Base-by-base conservation (phyloP, 1,284 basidiomycete species). In the Irpex lacteus region DNA sequence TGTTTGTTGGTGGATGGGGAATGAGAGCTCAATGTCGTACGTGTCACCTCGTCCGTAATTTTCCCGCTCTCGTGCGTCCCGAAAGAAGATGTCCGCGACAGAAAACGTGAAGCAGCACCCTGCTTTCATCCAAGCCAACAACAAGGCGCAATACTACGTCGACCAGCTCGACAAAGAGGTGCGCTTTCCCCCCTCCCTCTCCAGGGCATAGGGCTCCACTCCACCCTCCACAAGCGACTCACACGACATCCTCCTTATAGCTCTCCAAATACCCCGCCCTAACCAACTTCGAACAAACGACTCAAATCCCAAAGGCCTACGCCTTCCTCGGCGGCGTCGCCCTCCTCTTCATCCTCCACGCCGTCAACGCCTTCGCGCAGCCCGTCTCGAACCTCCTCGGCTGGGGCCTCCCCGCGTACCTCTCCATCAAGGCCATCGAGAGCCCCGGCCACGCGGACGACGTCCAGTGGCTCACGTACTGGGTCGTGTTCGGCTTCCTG, bases 101-200 rank as follows among this genome's bases (percentile, higher is more conserved):
- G 84, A 91, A 81, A 88, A 87, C 76, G 76, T 93, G 64, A 89
- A 94, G 80, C 89, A 91, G 75, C 94, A 96, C 82, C 94, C 94
- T 55, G 84, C 89, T 73, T 88, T 91, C 78, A 74, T 92, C 71
- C 91, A 95, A 79, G 91, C 86, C 34, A 85, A 89, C 77, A 86
- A 85, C 77, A 90, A 90, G 81, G 90, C 87, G 64, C 81, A 83
- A 71, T 85, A 88, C 78, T 92, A 95, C 75, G 78, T 93, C 72
- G 80, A 73, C 78, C 88, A 95, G 84, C 91, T 98, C 76, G 96
- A 98, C 83, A 96, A 95, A 79, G 95, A 97, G 90, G 95, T 95
- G 63, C 66, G 84, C 61, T 18, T n/a, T 8, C 26, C 49, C 2
- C 37, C 36, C 47, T 34, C 19, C 34, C 56, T 36, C 6, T 21